Conservation (phyloP, 306 rosid genomes). For the Rubus parviflorus region DNA sequence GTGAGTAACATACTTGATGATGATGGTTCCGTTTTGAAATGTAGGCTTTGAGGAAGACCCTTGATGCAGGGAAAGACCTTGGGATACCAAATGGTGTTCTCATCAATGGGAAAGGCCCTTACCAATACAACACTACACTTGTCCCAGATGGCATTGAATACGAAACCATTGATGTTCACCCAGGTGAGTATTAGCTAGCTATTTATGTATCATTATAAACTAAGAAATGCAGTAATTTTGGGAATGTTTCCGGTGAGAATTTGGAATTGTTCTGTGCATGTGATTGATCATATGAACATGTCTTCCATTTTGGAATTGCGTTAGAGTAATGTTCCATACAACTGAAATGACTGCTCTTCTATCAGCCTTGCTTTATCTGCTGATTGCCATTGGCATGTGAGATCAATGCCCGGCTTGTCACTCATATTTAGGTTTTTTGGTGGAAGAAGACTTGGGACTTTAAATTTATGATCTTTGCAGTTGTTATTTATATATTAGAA, state of each 20-base stretch:
- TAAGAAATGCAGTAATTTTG: neutral
- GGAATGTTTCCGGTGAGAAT: neutral
- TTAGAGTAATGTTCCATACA: neutral
- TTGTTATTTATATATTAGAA: neutral
- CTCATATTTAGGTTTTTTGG: neutral
- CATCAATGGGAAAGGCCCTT: constrained; percentile 96
- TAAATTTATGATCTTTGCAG: neutral
- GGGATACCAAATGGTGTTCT: constrained; percentile 98
- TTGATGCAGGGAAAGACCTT: constrained; percentile 86
- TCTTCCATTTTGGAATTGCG: neutral
- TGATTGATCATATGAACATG: neutral
- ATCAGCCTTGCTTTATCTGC: neutral
- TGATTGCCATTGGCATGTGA: neutral
- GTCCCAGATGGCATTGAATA: constrained; percentile 80
- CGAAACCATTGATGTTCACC: constrained; percentile 71
- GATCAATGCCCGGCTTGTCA: neutral
- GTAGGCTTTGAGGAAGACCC: constrained; percentile 79
- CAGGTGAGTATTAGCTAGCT: constrained; percentile 48
- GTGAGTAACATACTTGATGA: constrained; percentile 16
- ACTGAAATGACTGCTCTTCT: neutral
- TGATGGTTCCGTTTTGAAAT: constrained; percentile 31
- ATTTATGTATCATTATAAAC: neutral
- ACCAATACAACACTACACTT: constrained; percentile 74
- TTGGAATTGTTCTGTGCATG: neutral
- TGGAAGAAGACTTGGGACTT: neutral